These are phyloP conservation scores for Xylariaceae sp. DNA, from an alignment of 2,329 filamentous ascomycete genomes.

Conservation along the genomic window DNA sequence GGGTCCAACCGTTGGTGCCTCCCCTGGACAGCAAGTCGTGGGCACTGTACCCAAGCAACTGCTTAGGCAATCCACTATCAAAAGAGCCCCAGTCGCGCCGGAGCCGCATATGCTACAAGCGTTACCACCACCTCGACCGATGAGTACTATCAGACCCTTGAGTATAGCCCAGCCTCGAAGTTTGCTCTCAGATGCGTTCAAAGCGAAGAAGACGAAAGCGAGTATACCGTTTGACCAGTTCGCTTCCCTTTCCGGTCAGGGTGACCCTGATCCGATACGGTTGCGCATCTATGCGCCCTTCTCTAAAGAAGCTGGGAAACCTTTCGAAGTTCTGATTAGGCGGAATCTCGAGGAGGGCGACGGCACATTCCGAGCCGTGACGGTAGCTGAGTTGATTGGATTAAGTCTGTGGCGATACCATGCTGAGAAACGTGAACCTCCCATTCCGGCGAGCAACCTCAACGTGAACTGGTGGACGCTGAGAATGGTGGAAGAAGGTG, in stretches of 20 bases:
- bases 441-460: constrained; percentile 58
- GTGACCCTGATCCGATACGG: constrained; percentile 68
- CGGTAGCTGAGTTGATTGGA: constrained; percentile 76
- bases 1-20: constrained; percentile 50
- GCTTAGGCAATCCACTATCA: constrained; percentile 57
- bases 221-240: constrained; percentile 71
- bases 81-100: constrained; percentile 53
- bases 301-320: constrained; percentile 57
- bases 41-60: constrained; percentile 60
- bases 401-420: constrained; percentile 72
- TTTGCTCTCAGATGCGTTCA: constrained; percentile 65
- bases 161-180: constrained; percentile 67
- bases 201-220: constrained; percentile 64
- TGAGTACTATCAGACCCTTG: constrained; percentile 56
- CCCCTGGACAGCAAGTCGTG: constrained; percentile 53
- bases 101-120: constrained; percentile 56
- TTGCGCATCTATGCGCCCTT: constrained; percentile 74
- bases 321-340: constrained; percentile 67
- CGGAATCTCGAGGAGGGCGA: constrained; percentile 65
- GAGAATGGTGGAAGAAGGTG: constrained; percentile 78
- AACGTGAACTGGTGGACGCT: constrained; percentile 80
- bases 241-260: constrained; percentile 70
- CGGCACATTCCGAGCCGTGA: constrained; percentile 56
- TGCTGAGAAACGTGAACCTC: constrained; percentile 68
- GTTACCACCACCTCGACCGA: constrained; percentile 65